Evolutionary conservation across 129 eudicot species (phyloP).

Genomic region (Arctium minus): DNA sequence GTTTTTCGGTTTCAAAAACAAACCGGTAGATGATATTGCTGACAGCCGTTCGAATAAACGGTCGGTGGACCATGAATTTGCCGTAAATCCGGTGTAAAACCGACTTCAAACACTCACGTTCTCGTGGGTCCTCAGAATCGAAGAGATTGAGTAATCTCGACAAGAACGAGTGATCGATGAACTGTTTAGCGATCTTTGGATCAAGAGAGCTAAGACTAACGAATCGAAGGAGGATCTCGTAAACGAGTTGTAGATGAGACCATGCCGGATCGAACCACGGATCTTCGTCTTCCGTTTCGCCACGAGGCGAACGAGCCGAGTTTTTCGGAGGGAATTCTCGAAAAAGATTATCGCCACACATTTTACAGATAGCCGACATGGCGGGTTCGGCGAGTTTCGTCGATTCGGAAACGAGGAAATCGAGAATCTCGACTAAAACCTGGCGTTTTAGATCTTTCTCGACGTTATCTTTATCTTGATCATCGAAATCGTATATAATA

Average conservation of each 20-base stretch:
- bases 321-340: conserved; percentile 65
- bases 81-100: conserved; percentile 69
- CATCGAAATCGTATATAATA: conserved; percentile 46
- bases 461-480: conserved; percentile 42
- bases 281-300: conserved; percentile 59
- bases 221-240: conserved; percentile 60
- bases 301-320: conserved; percentile 30
- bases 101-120: conserved; percentile 62
- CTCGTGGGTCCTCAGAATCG: conserved; percentile 77
- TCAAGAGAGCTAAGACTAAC: conserved; percentile 48
- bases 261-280: conserved; percentile 71
- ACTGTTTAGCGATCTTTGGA: conserved; percentile 52
- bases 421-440: conserved; percentile 55
- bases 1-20: conserved; percentile 59
- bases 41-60: conserved; percentile 58
- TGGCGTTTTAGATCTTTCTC: conserved; percentile 67
- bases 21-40: conserved; percentile 59
- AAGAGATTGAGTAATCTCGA: conserved; percentile 51
- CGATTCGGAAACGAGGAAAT: conserved; percentile 49
- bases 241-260: conserved; percentile 73
- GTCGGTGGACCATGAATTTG: conserved; percentile 74
- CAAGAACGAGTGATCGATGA: conserved; percentile 51
- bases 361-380: conserved; percentile 56
- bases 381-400: conserved; percentile 51
- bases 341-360: conserved; percentile 59